Evolutionary conservation across 768 basidiomycete species (phyloP).

Genomic region (Lactarius sp.): DNA sequence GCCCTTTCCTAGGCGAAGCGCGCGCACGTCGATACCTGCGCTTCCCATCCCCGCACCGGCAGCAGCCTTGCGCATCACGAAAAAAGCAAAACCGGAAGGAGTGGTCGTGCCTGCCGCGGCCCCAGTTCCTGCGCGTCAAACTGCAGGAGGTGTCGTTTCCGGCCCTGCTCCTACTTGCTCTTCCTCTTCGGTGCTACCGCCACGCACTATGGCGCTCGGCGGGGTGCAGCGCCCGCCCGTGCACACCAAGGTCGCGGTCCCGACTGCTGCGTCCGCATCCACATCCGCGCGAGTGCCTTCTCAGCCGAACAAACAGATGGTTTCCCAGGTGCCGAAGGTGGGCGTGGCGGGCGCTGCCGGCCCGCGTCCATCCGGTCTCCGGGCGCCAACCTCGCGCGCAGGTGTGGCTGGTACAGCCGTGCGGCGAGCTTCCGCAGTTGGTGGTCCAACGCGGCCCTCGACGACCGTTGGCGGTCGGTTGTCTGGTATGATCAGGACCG

Average conservation of each 20-base stretch:
- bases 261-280: not conserved
- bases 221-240: constrained; percentile 15
- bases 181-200: not conserved
- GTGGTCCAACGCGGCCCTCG: not conserved
- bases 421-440: not conserved
- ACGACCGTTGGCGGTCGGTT: not conserved
- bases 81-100: not conserved
- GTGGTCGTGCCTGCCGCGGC: not conserved
- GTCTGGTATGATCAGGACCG: not conserved
- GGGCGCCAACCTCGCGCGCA: constrained; percentile 7
- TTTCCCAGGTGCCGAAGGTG: not conserved
- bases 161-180: not conserved
- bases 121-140: not conserved
- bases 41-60: constrained; percentile 3
- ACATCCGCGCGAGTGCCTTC: not conserved
- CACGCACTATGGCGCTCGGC: constrained; percentile 1
- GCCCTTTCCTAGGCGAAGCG: not conserved
- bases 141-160: not conserved
- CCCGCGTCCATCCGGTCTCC: constrained; percentile 11
- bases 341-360: not conserved
- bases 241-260: not conserved
- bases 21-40: constrained; percentile 11
- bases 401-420: not conserved
- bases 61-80: not conserved
- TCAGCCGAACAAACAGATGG: not conserved